These are phyloP conservation scores for Colletotrichum tropicicola DNA, from an alignment of 2,329 filamentous ascomycete genomes.

Conservation along the genomic window DNA sequence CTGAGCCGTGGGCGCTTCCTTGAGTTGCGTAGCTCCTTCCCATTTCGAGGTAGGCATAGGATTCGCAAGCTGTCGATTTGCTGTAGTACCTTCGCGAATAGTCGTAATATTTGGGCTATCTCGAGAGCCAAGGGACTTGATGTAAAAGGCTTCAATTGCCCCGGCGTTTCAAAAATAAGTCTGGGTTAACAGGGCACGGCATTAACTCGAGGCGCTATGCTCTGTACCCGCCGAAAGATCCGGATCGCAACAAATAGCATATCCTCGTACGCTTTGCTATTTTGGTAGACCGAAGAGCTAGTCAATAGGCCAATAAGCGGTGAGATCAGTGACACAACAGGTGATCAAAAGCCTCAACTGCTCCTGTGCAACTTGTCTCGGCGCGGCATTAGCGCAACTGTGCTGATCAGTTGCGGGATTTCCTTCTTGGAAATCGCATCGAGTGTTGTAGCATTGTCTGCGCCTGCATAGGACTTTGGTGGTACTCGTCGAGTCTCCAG, in stretches of 20 bases:
- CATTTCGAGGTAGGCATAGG: too few relatives aligned
- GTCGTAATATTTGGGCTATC: too few relatives aligned
- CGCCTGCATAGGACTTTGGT: background rate
- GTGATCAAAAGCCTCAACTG: background rate
- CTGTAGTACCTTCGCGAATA: too few relatives aligned
- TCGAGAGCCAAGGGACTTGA: too few relatives aligned
- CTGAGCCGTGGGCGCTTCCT: too few relatives aligned
- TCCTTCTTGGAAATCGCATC: background rate
- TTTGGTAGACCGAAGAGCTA: background rate
- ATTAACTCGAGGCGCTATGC: background rate
- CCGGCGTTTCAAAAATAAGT: too few relatives aligned
- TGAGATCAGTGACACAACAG: background rate
- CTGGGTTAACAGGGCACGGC: background rate
- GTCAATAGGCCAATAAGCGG: background rate
- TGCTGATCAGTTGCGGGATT: background rate
- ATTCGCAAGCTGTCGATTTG: too few relatives aligned
- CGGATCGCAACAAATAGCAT: background rate
- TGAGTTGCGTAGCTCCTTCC: too few relatives aligned
- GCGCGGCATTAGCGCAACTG: background rate
- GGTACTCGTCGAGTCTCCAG: background rate
- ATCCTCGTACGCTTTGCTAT: background rate
- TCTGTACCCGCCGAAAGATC: background rate
- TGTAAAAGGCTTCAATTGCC: too few relatives aligned
- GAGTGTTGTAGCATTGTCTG: background rate
- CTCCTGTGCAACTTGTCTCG: background rate